Evolutionary conservation across 2,329 filamentous ascomycete genomes (phyloP).

Genomic region (Aspergillus fischeri): DNA sequence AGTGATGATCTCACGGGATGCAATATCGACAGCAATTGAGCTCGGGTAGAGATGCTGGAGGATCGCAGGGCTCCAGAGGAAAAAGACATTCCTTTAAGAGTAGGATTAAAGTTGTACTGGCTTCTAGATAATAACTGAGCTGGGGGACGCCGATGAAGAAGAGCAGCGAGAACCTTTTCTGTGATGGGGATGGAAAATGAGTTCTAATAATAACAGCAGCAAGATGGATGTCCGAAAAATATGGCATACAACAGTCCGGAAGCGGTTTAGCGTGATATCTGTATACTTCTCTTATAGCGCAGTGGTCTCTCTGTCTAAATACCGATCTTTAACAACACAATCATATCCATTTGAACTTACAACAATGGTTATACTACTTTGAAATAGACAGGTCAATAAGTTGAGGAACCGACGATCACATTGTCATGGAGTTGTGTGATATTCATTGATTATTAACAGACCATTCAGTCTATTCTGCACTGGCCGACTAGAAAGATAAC

Average conservation of each 20-base stretch:
- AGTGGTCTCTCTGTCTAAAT: no score
- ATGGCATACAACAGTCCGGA: not conserved
- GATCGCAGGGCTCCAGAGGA: not conserved
- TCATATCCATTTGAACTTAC: not conserved
- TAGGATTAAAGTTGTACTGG: not conserved
- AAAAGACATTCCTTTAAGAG: not conserved
- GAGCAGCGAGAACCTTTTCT: not conserved
- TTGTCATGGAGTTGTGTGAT: not conserved
- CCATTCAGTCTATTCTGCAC: not conserved
- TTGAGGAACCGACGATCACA: not conserved
- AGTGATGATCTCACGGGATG: conserved; percentile 8
- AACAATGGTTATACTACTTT: not conserved
- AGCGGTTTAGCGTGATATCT: not conserved
- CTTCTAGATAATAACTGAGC: not conserved
- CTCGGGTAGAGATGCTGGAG: not conserved
- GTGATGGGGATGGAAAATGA: not conserved
- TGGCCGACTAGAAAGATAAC: not conserved
- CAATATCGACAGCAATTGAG: not conserved
- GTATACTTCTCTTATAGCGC: not conserved
- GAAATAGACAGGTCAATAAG: not conserved
- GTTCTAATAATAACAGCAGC: not conserved
- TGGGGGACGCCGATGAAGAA: not conserved
- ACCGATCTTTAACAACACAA: no score
- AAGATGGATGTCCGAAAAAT: not conserved
- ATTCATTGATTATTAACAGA: not conserved